Conservation (phyloP, 768 basidiomycete species). For the Lepiota brunneoincarnata region DNA sequence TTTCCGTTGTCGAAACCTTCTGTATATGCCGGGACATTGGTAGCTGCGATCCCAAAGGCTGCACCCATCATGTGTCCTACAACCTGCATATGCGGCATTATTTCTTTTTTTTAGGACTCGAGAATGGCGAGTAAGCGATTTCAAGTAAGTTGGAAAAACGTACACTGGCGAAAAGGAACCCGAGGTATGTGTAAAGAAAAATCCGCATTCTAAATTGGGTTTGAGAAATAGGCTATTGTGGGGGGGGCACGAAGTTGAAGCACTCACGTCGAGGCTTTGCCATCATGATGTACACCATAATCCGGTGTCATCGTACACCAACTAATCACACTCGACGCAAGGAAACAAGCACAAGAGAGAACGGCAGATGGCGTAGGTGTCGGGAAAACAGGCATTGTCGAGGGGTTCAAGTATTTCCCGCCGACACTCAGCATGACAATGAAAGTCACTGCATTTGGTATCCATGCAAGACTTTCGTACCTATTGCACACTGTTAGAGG, state of each 20-base stretch:
- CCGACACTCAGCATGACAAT: slow-evolving; percentile 62
- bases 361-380: slow-evolving; percentile 25
- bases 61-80: slow-evolving; percentile 59
- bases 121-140: not conserved
- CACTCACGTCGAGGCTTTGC: slow-evolving; percentile 48
- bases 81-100: slow-evolving; percentile 26
- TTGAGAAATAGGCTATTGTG: not conserved
- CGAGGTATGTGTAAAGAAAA: slow-evolving; percentile 63
- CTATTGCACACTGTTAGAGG: slow-evolving; percentile 15
- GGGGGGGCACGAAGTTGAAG: not conserved
- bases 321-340: slow-evolving; percentile 35
- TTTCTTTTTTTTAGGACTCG: slow-evolving; percentile 14
- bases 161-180: slow-evolving; percentile 61
- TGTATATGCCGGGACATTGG: slow-evolving; percentile 53
- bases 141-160: slow-evolving; percentile 16
- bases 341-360: slow-evolving; percentile 34
- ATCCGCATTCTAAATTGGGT: slow-evolving; percentile 43
- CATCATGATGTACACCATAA: slow-evolving; percentile 40
- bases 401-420: slow-evolving; percentile 51
- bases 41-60: slow-evolving; percentile 57
- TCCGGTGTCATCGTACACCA: slow-evolving; percentile 44
- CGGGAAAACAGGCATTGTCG: slow-evolving; percentile 27
- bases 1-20: slow-evolving; percentile 48
- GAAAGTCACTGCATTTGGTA: slow-evolving; percentile 63
- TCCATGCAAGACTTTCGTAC: slow-evolving; percentile 63